Conservation (phyloP, 208 protist species). For the Crithidia bombi region DNA sequence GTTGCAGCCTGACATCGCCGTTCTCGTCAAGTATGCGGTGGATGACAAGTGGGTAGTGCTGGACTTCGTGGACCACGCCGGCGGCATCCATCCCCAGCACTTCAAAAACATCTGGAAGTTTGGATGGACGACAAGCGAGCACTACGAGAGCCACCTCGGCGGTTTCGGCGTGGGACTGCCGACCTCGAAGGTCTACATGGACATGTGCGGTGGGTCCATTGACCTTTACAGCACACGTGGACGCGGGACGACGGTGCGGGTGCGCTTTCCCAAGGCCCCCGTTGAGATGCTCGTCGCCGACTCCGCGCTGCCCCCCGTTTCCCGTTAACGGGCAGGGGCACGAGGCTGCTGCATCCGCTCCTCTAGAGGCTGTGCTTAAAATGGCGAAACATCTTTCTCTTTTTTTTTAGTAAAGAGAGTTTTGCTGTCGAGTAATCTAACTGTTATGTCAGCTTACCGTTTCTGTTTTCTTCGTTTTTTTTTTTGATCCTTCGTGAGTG, state of each 20-base stretch:
- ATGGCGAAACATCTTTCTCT: no score
- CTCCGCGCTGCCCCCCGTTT: slow-evolving; percentile 7
- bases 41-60: slow-evolving; percentile 74
- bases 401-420: no score
- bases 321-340: not conserved
- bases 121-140: slow-evolving; percentile 83
- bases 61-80: slow-evolving; percentile 70
- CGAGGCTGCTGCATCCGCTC: no score
- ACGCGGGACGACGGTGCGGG: slow-evolving; percentile 73
- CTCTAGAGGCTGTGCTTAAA: no score
- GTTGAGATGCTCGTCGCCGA: slow-evolving; percentile 63
- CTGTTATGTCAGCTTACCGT: no score
- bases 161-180: slow-evolving; percentile 86
- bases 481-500: no score
- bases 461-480: no score
- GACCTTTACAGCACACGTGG: slow-evolving; percentile 57
- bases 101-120: slow-evolving; percentile 80
- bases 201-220: slow-evolving; percentile 82
- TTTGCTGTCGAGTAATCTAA: no score
- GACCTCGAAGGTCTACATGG: slow-evolving; percentile 88
- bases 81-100: slow-evolving; percentile 55
- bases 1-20: slow-evolving; percentile 27
- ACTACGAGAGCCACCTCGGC: slow-evolving; percentile 64
- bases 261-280: slow-evolving; percentile 78
- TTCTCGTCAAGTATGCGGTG: slow-evolving; percentile 56